Base-by-base conservation (phyloP, 257 asterid genomes). In the Leptodermis oblonga region DNA sequence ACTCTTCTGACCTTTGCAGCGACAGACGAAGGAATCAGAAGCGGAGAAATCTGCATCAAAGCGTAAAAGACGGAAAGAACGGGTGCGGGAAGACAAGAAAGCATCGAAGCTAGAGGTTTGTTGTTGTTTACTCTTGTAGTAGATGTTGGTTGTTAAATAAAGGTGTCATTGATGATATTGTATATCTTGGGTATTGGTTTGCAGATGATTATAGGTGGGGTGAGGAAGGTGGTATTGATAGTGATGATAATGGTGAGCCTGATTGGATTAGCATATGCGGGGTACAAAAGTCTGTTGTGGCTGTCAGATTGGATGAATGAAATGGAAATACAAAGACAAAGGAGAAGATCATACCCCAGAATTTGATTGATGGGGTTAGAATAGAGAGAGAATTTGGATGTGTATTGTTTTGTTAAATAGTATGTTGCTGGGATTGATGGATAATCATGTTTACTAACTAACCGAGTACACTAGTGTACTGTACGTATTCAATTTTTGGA, bases 281-380 rank as follows among this genome's bases (percentile, higher is more conserved):
- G 96, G 13, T 88, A 82, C 69, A 85, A 84, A 70, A 84, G 89
- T 69, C 86, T 92, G 33, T 2, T 87, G 63, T 73, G 88, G 96
- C 85, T 92, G 49, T 85, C 93, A 5, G 98, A 92, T 76, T 80
- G 90, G 87, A 90, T 92, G 98, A 88, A 92, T 68, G 84, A 86
- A 77, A 68, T 69, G 26, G 97, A 92, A 78, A 36, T 70, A 52
- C 86, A 74, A 43, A 90, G 82, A 22, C 83, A 79, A 66, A 79
- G 80, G 80, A 82, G 87, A 49, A 62, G 82, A 67, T 65, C n/a
- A n/a, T n/a, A 77, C 60, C 28, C 82, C 4, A 68, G 85, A 43
- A 39, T 64, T n/a, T 82, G 84, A 80, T 8, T 0, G 3, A 1
- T 25, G 18, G 0, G n/a, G 4, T 10, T 39, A 39, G 43, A 10